Evolutionary conservation across 1,284 basidiomycete species (phyloP).

Genomic region (Vanrija pseudolonga): DNA sequence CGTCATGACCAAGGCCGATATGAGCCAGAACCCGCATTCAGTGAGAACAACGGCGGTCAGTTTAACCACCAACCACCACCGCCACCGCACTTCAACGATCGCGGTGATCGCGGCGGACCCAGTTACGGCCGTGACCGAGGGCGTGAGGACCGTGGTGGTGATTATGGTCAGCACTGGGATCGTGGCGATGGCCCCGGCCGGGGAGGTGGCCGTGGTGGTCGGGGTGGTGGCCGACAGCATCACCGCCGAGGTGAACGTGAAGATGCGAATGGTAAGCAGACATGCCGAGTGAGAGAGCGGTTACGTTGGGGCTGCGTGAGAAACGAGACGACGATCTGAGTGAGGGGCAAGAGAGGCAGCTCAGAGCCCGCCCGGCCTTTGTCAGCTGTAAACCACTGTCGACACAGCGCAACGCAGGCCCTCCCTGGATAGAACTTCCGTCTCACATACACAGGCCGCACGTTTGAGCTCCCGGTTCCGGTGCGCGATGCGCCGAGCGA

Average conservation of each 20-base stretch:
- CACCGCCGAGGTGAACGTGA: conserved; percentile 51
- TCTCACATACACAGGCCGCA: background rate
- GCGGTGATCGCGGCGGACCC: no score
- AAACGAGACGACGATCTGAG: no score
- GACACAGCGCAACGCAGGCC: no score
- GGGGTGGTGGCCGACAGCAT: conserved; percentile 49
- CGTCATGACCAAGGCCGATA: background rate
- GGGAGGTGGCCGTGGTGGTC: conserved; percentile 57
- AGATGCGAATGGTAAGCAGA: background rate
- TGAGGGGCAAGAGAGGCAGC: no score
- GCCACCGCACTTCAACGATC: no score
- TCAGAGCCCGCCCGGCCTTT: no score
- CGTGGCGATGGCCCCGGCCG: conserved; percentile 37
- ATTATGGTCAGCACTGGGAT: conserved; percentile 21
- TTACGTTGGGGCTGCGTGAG: no score
- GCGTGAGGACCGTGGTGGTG: conserved; percentile 32
- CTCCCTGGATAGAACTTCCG: no score
- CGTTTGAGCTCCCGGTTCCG: background rate
- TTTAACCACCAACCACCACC: no score
- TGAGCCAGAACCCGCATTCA: background rate
- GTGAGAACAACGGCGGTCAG: no score
- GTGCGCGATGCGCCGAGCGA: conserved; percentile 1
- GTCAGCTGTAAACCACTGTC: no score
- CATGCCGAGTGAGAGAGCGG: no score
- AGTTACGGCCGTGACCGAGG: conserved; percentile 1